Conservation (phyloP, 2,329 filamentous ascomycete genomes). For the Penicillium sp. region DNA sequence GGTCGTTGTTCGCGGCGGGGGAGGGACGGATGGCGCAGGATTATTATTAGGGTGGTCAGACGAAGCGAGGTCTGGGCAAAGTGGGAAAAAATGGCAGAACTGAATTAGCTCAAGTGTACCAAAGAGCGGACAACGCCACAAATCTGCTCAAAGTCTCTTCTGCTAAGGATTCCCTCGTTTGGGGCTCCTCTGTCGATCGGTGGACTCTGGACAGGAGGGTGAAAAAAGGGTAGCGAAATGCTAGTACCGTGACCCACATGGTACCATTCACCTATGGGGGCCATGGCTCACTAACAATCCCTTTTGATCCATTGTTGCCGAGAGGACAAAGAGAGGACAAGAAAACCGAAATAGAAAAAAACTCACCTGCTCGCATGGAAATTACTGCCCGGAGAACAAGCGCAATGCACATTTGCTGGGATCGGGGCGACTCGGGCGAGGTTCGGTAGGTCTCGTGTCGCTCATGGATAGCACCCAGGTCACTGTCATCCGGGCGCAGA, state of each 20-base stretch:
- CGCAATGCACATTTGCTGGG: constrained; percentile 72
- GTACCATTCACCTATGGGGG: constrained; percentile 15
- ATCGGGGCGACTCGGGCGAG: constrained; percentile 68
- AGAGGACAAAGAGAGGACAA: background rate
- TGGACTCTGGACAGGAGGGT: constrained; percentile 16
- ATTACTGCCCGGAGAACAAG: constrained; percentile 73
- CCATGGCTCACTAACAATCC: constrained; percentile 16
- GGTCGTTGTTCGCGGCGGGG: constrained; percentile 58
- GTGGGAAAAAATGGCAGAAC: constrained; percentile 2
- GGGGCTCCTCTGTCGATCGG: constrained; percentile 21
- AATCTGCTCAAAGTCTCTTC: constrained; percentile 7
- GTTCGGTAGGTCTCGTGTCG: constrained; percentile 73
- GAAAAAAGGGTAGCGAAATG: constrained; percentile 28
- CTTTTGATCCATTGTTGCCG: constrained; percentile 4
- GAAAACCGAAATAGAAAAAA: background rate
- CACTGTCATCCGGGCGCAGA: constrained; percentile 66
- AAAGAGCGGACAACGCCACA: constrained; percentile 15
- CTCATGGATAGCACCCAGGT: constrained; percentile 70
- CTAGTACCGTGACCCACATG: constrained; percentile 30
- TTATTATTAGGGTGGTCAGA: constrained; percentile 12
- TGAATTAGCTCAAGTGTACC: constrained; percentile 12
- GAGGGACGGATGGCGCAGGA: constrained; percentile 39
- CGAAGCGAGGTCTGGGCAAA: constrained; percentile 14
- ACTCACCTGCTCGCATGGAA: constrained; percentile 66
- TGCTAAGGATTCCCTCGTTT: constrained; percentile 2